These are phyloP conservation scores for Spirogloea muscicola DNA, from an alignment of 139 green algal species.

Conservation along the genomic window DNA sequence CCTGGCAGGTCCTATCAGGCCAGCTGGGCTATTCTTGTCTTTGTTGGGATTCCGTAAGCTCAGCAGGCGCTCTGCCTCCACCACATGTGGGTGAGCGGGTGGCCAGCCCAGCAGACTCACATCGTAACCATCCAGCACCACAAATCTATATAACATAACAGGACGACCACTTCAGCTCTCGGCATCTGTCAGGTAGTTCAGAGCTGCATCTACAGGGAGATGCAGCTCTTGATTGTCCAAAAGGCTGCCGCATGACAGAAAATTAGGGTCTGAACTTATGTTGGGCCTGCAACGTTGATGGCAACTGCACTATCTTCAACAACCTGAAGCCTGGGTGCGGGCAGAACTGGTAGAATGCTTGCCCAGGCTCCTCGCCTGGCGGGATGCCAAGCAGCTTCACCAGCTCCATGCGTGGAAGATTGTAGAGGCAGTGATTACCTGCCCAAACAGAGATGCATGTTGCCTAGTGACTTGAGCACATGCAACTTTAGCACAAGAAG, in stretches of 20 bases:
- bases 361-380: slow-evolving; percentile 4
- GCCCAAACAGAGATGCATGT: too few relatives aligned
- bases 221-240: too few relatives aligned
- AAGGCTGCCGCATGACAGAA: too few relatives aligned
- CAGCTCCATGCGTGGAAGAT: slow-evolving; percentile 53
- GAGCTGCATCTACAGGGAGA: too few relatives aligned
- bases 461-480: too few relatives aligned
- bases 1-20: slow-evolving; percentile 21
- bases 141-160: too few relatives aligned
- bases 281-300: too few relatives aligned
- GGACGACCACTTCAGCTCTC: too few relatives aligned
- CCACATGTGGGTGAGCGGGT: slow-evolving; percentile 33
- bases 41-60: slow-evolving; percentile 41
- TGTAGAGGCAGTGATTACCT: slow-evolving; percentile 78
- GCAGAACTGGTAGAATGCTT: slow-evolving; percentile 64
- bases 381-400: slow-evolving; percentile 46
- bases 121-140: slow-evolving; percentile 80
- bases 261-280: too few relatives aligned
- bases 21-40: slow-evolving; percentile 49
- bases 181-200: too few relatives aligned
- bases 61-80: slow-evolving; percentile 19
- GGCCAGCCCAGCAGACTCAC: slow-evolving; percentile 51
- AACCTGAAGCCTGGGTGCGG: slow-evolving; percentile 55
- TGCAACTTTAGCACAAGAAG: too few relatives aligned
- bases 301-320: too few relatives aligned